Evolutionary conservation across 139 green algal genomes (phyloP), one percentile per base, ranked within the genome.

Genomic region (Volvox reticuliferus): DNA sequence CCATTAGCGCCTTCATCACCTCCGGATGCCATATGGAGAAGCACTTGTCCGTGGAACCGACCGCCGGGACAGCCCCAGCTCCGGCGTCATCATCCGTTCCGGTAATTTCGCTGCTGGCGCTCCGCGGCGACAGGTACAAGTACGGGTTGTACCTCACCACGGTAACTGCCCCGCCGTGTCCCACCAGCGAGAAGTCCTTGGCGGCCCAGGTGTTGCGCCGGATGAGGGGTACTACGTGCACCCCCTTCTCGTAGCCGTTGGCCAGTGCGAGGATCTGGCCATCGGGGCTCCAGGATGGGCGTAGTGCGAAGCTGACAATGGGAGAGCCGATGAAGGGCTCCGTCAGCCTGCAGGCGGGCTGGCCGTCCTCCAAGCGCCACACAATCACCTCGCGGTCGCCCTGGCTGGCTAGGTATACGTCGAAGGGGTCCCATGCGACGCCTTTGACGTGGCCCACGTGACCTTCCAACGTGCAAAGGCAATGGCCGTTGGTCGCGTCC

Each of bases 391-490:
- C 96, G 90, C 97, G 94, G 88, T 99, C 97, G 5, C 94, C 94
- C 92, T 98, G 96, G 61, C 77, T 95, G 32, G 91, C 71, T 3
- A 93, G 87, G 90, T 88, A 93, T 26, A 78, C 26, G 77, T 84
- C 78, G 33, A 99, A 94, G 0, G 98, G 98, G 95, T 99, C 98
- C 98, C 98, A 99, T 2, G 97, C 96, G 22, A 99, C 93, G 35
- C 98, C 98, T 90, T 99, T 99, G 37, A 99, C 97, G 86, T 90
- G 86, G 6, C 86, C 89, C 73, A 32, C 35, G 61, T 92, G 89
- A 9, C 89, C 89, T 33, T 92, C 89, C 82, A 92, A 80, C 20
- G 67, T 77, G 13, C 61, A n/a, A 30, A 94, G 28, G 68, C 80
- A 91, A 35, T 77, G 55, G 9, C 88, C 88, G 36, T 32, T 80